Evolutionary conservation across 257 asterid genomes (phyloP).

Genomic region (Jacaranda copaia): DNA sequence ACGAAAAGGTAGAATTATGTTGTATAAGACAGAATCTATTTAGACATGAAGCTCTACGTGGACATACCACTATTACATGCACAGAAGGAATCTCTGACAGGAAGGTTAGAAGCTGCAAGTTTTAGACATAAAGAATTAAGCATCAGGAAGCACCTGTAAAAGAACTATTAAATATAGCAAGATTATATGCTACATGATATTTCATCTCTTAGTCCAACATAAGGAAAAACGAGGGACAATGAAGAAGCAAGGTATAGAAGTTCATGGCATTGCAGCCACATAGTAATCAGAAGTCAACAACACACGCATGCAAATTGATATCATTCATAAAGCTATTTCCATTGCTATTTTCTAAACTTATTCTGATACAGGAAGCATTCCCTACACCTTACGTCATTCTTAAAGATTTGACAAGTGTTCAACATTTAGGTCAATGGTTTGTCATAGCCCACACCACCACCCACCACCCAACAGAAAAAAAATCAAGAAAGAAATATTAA

Average conservation of each 20-base stretch:
- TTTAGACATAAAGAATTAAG: conserved; percentile 25
- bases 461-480: conserved; percentile 15
- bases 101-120: conserved; percentile 81
- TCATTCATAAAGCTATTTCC: not conserved
- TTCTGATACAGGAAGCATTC: conserved; percentile 1
- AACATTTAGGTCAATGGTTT: not conserved
- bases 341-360: conserved; percentile 11
- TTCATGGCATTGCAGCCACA: conserved; percentile 8
- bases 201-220: conserved; percentile 13
- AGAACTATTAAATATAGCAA: conserved; percentile 5
- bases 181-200: conserved; percentile 14
- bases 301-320: conserved; percentile 1
- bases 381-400: not conserved
- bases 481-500: conserved; percentile 7
- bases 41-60: conserved; percentile 28
- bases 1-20: not conserved
- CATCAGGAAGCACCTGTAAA: conserved; percentile 26
- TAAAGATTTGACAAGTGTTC: not conserved
- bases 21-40: conserved; percentile 23
- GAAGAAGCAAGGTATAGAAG: conserved; percentile 11
- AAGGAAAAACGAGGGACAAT: conserved; percentile 8
- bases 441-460: not conserved
- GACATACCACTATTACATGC: conserved; percentile 84
- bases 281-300: conserved; percentile 9
- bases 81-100: conserved; percentile 86